A percentile compares a stretch with the other conserved stretches of the same genome.
phyloP scores from a whole-genome alignment of 306 rosid genomes.

The Morella rubra region DNA sequence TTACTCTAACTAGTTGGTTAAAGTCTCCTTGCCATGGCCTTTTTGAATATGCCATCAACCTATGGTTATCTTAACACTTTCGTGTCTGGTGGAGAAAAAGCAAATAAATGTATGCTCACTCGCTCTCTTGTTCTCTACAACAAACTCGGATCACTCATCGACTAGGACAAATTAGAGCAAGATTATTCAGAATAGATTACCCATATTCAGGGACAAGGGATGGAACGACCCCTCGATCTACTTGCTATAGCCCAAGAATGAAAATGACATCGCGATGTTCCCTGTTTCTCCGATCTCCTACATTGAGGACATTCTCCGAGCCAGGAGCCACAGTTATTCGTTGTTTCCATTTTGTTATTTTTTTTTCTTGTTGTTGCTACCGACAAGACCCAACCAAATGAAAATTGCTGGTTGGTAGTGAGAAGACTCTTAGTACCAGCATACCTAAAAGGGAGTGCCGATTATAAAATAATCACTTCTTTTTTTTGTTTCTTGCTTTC shows the following conservation, averaged over 20 bases:
- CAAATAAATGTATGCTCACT: too few relatives aligned
- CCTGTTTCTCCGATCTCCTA: background rate
- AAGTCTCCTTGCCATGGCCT: too few relatives aligned
- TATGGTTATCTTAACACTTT: too few relatives aligned
- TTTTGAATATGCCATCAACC: too few relatives aligned
- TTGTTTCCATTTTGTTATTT: background rate
- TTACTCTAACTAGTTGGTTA: too few relatives aligned
- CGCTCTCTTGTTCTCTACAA: too few relatives aligned
- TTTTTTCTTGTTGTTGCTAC: background rate
- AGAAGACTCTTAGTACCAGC: background rate
- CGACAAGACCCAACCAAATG: background rate
- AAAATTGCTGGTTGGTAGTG: conserved; percentile 8
- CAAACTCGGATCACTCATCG: too few relatives aligned
- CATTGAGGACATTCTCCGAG: too few relatives aligned
- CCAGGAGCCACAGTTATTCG: too few relatives aligned
- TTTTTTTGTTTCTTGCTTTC: conserved; percentile 12
- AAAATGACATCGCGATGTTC: background rate
- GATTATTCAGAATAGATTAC: too few relatives aligned
- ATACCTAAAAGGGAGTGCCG: background rate
- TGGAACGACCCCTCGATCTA: background rate
- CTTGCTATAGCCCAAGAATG: background rate
- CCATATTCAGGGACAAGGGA: background rate
- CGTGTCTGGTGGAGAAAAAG: too few relatives aligned
- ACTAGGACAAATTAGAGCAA: too few relatives aligned
- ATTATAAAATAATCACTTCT: background rate